These are phyloP conservation scores for Phytopythium chamaehyphon DNA, from an alignment of 352 stramenopile species.

Conservation along the genomic window DNA sequence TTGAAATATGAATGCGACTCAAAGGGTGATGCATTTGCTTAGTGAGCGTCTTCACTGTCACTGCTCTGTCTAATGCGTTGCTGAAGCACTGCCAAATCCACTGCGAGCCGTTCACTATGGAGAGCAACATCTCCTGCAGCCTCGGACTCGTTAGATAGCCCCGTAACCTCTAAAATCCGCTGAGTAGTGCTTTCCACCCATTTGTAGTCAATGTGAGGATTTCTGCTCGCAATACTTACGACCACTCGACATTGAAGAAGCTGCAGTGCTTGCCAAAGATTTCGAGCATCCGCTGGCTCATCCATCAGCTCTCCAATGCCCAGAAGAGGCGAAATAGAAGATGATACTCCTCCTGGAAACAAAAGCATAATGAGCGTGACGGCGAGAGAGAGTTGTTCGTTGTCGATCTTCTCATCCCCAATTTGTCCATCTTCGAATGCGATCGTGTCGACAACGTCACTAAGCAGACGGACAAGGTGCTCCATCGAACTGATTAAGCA, in stretches of 20 bases:
- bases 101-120: no score
- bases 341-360: constrained; percentile 33
- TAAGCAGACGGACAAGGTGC: constrained; percentile 20
- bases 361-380: constrained; percentile 29
- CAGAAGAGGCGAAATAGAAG: constrained; percentile 11
- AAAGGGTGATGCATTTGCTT: no score
- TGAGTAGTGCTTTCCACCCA: no score
- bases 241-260: constrained; percentile 34
- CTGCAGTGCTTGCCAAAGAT: constrained; percentile 37
- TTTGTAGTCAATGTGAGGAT: no score
- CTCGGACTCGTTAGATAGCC: no score
- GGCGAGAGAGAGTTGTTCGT: neutral
- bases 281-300: constrained; percentile 35
- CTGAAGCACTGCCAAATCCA: no score
- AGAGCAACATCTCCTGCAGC: no score
- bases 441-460: neutral
- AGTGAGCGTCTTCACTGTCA: no score
- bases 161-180: no score
- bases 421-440: neutral
- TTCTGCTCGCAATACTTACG: neutral
- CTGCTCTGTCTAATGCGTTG: no score
- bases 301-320: constrained; percentile 43
- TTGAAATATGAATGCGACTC: no score
- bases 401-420: neutral
- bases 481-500: constrained; percentile 60